Evolutionary conservation across 2,329 filamentous ascomycete genomes (phyloP).

Genomic region (Penicillium sp.): DNA sequence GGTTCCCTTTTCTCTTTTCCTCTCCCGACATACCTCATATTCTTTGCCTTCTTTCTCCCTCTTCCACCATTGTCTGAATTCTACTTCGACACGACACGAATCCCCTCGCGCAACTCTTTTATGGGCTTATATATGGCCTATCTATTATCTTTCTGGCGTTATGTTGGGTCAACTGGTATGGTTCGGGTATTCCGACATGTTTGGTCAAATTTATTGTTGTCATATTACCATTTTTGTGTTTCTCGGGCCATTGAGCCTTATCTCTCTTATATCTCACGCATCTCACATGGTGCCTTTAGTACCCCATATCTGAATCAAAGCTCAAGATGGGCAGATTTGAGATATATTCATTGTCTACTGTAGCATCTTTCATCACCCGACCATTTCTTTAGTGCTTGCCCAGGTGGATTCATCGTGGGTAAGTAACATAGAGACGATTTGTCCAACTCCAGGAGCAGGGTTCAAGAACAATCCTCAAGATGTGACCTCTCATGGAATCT

Average conservation of each 20-base stretch:
- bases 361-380: no score
- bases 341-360: neutral
- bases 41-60: neutral
- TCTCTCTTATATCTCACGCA: neutral
- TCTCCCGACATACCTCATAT: neutral
- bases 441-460: no score
- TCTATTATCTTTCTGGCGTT: slow-evolving; percentile 17
- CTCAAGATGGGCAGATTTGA: neutral
- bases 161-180: slow-evolving; percentile 12
- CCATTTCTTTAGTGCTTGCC: no score
- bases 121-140: slow-evolving; percentile 13
- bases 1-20: neutral
- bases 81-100: slow-evolving; percentile 2
- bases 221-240: neutral
- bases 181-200: slow-evolving; percentile 11
- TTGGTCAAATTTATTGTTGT: slow-evolving; percentile 9
- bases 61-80: slow-evolving; percentile 1
- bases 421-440: no score
- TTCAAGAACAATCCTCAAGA: no score
- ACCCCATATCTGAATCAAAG: neutral
- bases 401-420: no score
- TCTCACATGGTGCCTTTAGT: neutral
- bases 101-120: slow-evolving; percentile 1
- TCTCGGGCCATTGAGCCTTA: neutral
- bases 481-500: no score